Base-by-base conservation (phyloP, 305 asterid genomes). In the Fraxinus xanthoxyloides region DNA sequence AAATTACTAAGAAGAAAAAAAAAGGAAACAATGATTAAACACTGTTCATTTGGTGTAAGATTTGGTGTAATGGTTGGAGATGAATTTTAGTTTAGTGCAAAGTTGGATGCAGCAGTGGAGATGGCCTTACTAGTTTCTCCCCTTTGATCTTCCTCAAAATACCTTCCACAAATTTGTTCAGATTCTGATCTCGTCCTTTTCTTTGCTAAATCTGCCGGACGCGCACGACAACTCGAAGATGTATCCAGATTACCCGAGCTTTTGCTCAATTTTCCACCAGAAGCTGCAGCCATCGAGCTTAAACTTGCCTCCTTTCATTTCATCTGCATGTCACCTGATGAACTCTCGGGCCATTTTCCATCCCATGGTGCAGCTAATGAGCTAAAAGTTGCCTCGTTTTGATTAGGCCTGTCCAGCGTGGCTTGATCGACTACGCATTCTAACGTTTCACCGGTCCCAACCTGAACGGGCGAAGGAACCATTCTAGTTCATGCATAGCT, bases 361-460 rank as follows among this genome's bases (percentile, higher is more conserved):
- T 40, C 77, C 10, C 79, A 82, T 1, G 77, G 30, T 12, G 43
- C 28, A 43, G 79, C 15, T 0, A 28, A 35, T 8, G 80, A 38
- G 77, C 56, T 30, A 10, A 72, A 10, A n/a, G 24, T 78, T 10
- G 63, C 72, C 28, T 2, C 67, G 2, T 61, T 26, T 32, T 74
- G 73, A 21, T 61, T 17, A 69, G 54, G 19, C 72, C 32, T 61
- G 4, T 23, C 17, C 15, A 32, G 15, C 28, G 87, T 82, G 2
- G 92, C 92, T 83, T 88, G 97, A 61, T 91, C 85, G 26, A 93
- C 92, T 13, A 93, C 38, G 56, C 94, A 88, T 79, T 93, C 97
- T 1, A 93, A 89, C 15, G 97, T 91, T 28, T 84, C 92, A 2
- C 74, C 81, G 1, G 83, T 23, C 72, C 32, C 8, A 54, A n/a